Conservation (phyloP, 1,284 basidiomycete genomes). For the Amylostereum areolatum region DNA sequence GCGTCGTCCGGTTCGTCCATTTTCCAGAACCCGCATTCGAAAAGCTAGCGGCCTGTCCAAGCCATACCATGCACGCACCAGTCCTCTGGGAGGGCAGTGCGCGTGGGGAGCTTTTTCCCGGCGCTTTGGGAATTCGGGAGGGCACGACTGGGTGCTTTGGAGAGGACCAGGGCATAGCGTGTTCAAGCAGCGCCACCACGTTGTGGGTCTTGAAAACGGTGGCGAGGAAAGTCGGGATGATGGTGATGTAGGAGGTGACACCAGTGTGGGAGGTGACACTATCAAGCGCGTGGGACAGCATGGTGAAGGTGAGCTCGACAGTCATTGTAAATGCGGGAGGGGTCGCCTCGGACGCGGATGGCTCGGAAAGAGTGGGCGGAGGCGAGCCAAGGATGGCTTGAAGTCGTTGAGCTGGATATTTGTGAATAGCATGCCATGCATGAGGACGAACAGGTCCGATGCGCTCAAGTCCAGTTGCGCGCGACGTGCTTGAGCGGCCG, state of each 20-base stretch:
- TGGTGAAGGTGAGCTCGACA: conserved; percentile 72
- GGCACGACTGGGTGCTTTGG: conserved; percentile 53
- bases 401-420: conserved; percentile 93
- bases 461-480: conserved; percentile 72
- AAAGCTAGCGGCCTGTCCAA: conserved; percentile 87
- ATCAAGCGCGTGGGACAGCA: conserved; percentile 66
- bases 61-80: conserved; percentile 94
- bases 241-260: conserved; percentile 83
- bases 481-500: no score
- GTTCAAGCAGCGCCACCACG: conserved; percentile 60
- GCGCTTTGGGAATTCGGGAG: conserved; percentile 29
- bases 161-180: conserved; percentile 83
- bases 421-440: conserved; percentile 96
- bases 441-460: conserved; percentile 81
- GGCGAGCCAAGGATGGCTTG: conserved; percentile 70
- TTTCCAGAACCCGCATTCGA: conserved; percentile 87
- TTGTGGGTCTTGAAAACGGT: conserved; percentile 66
- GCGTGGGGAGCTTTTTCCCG: conserved; percentile 40
- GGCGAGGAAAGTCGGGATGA: conserved; percentile 83
- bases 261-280: conserved; percentile 52
- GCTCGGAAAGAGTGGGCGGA: conserved; percentile 41
- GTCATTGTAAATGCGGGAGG: conserved; percentile 69
- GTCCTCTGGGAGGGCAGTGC: conserved; percentile 79
- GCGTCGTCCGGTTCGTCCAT: no score
- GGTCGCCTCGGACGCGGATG: conserved; percentile 31